Evolutionary conservation across 495 filamentous ascomycete genomes (phyloP).

Genomic region (Penicillium malachiteum): DNA sequence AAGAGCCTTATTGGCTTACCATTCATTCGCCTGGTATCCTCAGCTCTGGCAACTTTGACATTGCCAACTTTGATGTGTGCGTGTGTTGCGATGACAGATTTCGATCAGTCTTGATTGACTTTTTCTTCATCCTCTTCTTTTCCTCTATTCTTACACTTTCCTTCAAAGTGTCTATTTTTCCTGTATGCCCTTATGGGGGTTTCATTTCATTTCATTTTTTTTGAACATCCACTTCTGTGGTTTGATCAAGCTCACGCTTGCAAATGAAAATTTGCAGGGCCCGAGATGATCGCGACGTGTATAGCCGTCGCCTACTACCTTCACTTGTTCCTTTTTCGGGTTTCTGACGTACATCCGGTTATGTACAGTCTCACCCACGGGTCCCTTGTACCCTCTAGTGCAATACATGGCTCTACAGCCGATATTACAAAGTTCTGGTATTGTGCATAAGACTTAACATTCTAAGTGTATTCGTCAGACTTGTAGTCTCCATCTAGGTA

Average conservation of each 20-base stretch:
- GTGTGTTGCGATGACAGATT: slow-evolving; percentile 21
- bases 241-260: neutral
- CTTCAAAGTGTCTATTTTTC: slow-evolving; percentile 2
- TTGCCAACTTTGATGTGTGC: slow-evolving; percentile 16
- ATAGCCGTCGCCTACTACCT: neutral
- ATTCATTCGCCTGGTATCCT: slow-evolving; percentile 19
- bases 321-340: slow-evolving; percentile 3
- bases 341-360: slow-evolving; percentile 22
- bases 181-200: neutral
- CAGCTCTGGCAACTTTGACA: slow-evolving; percentile 1
- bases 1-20: slow-evolving; percentile 2
- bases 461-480: too few relatives aligned
- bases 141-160: slow-evolving; percentile 3
- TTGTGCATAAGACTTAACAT: too few relatives aligned
- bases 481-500: too few relatives aligned
- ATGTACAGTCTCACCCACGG: slow-evolving; percentile 15
- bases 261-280: neutral
- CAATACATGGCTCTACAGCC: slow-evolving; percentile 3
- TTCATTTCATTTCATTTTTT: neutral
- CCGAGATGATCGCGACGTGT: neutral
- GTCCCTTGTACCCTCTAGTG: slow-evolving; percentile 8
- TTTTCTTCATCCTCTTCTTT: slow-evolving; percentile 16
- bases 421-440: too few relatives aligned
- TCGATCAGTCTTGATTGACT: slow-evolving; percentile 27
- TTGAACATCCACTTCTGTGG: slow-evolving; percentile 1